Evolutionary conservation across 129 eudicot species (phyloP).

Genomic region (Tanacetum coccineum): DNA sequence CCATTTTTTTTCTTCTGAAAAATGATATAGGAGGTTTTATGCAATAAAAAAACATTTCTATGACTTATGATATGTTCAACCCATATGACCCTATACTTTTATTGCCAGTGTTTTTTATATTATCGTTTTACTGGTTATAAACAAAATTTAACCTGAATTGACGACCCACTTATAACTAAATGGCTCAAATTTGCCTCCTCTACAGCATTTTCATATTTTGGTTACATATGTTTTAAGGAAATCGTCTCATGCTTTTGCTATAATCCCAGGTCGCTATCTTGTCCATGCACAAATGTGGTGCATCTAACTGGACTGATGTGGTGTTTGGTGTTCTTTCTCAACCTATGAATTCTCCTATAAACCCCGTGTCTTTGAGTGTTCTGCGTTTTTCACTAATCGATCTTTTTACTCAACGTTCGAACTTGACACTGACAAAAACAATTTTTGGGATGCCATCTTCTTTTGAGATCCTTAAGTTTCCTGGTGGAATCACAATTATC

Average conservation of each 20-base stretch:
- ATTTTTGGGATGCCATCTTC: conserved; percentile 59
- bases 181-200: neutral
- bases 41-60: too few species aligned
- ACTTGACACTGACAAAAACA: conserved; percentile 62
- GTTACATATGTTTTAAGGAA: neutral
- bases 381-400: conserved; percentile 54
- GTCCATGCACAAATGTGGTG: conserved; percentile 56
- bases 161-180: neutral
- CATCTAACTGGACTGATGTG: conserved; percentile 62
- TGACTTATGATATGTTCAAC: too few species aligned
- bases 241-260: neutral
- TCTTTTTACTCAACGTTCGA: conserved; percentile 47
- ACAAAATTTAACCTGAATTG: too few species aligned
- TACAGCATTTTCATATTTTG: neutral
- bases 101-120: too few species aligned
- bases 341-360: conserved; percentile 41
- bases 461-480: conserved; percentile 59
- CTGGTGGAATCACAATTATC: conserved; percentile 64
- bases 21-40: neutral
- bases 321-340: conserved; percentile 70
- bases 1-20: too few species aligned
- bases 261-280: conserved; percentile 57
- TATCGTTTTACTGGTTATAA: too few species aligned
- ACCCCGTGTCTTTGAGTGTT: conserved; percentile 49
- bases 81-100: too few species aligned